Evolutionary conservation across 257 asterid species (phyloP).

Genomic region (Gardenia jasminoides): DNA sequence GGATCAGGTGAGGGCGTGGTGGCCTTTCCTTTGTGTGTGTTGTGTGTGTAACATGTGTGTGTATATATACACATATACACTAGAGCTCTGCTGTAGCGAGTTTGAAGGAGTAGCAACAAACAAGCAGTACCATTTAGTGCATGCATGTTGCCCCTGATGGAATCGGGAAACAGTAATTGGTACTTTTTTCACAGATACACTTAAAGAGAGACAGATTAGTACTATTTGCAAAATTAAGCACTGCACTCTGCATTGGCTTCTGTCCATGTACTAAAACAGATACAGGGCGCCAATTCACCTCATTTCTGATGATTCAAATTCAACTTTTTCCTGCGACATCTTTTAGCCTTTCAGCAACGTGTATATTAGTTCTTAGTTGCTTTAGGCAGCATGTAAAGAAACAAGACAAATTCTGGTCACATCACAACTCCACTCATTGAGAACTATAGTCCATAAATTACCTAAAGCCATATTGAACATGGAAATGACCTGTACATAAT

Average conservation of each 20-base stretch:
- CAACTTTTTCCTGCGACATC: background rate
- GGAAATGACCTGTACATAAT: no score
- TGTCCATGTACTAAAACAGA: background rate
- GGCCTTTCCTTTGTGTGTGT: background rate
- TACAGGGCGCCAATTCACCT: slow-evolving; percentile 4
- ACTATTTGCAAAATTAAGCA: slow-evolving; percentile 7
- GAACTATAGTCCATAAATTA: background rate
- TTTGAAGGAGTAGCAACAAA: background rate
- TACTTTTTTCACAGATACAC: background rate
- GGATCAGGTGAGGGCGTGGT: background rate
- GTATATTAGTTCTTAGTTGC: background rate
- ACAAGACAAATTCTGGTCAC: background rate
- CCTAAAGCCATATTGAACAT: no score
- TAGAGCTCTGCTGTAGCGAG: background rate
- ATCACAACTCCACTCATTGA: background rate
- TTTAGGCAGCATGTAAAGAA: background rate
- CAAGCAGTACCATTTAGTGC: background rate
- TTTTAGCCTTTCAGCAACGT: background rate
- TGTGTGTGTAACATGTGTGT: background rate
- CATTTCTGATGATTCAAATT: background rate
- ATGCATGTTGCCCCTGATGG: slow-evolving; percentile 1
- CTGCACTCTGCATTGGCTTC: slow-evolving; percentile 5
- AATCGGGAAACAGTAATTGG: slow-evolving; percentile 12
- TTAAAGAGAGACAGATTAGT: background rate
- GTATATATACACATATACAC: no score